Base-by-base conservation (phyloP, 192 early-diverging fungal species). In the Coemansia javaensis region DNA sequence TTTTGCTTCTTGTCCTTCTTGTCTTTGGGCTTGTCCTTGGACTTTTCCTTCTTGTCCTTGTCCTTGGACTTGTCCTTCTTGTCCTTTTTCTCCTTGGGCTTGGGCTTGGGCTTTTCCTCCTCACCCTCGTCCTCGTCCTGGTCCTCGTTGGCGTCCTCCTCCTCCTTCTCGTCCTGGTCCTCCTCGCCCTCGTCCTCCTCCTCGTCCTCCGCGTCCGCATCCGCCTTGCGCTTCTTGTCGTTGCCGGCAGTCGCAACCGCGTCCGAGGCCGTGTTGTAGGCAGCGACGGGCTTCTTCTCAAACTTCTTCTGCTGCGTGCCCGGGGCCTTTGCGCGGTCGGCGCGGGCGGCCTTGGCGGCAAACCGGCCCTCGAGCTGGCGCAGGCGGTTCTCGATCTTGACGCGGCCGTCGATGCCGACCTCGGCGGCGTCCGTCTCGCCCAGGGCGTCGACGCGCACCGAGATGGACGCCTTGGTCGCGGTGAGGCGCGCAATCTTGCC, bases 401-500 rank as follows among this genome's bases (percentile, higher is more conserved):
- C 84, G 23, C 92, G 85, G 68, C 79, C 75, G 66, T 87, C 86
- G 42, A 93, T 82, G 50, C 94, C 94, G 31, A 97, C 53, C 48
- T 92, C 90, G 27, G 85, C 79, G 14, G 83, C 68, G 15, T 85
- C 85, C 17, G 79, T 78, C 7, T 93, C 90, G 55, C 86, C 85
- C 20, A 98, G 77, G 13, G 96, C 93, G 78, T 98, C 96, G 31
- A 90, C 86, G 61, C 96, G 85, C 48, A 92, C 78, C 21, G 90
- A 77, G 28, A 97, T 81, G 13, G 93, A 83, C 25, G 90, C 78
- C 80, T 98, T 98, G 45, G 93, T 88, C 15, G 92, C 91, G 23
- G 94, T 80, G 47, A 88, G 79, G 50, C 96, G 87, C 6, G 96
- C 96, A 59, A 98, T 89, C 86, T 98, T 98, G 51, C 93, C 96